Percentiles rank a stretch among this genome's conserved stretches.
phyloP scores from a whole-genome alignment of 192 early-diverging fungal species.

The Borealophlyctis nickersoniae region DNA sequence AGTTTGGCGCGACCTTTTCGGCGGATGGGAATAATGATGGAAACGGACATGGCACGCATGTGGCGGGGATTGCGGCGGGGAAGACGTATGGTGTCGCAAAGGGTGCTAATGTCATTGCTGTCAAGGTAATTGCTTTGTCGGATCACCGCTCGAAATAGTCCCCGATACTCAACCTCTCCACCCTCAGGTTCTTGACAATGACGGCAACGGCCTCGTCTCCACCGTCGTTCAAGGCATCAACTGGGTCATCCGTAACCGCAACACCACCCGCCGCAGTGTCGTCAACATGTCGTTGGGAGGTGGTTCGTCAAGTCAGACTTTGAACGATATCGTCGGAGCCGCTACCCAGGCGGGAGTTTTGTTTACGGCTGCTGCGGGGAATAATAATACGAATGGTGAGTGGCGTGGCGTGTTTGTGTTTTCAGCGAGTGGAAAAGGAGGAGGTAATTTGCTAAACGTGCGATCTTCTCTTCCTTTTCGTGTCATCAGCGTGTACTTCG shows the following conservation, averaged over 20 bases:
- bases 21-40: conserved; percentile 35
- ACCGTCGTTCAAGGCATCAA: conserved; percentile 42
- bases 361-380: conserved; percentile 60
- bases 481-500: conserved; percentile 15
- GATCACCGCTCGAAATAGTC: no score
- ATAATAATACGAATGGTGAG: conserved; percentile 41
- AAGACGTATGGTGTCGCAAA: conserved; percentile 57
- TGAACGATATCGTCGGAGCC: neutral
- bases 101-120: conserved; percentile 49
- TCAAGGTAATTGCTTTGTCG: no score
- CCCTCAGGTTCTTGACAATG: conserved; percentile 38
- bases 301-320: conserved; percentile 8
- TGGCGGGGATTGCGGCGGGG: conserved; percentile 43
- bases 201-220: conserved; percentile 43
- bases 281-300: conserved; percentile 67
- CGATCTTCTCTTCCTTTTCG: neutral
- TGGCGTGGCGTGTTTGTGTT: neutral
- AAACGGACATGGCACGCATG: conserved; percentile 55
- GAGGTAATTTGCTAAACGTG: neutral
- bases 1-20: conserved; percentile 40
- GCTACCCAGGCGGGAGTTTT: conserved; percentile 38
- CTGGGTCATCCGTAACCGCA: conserved; percentile 25
- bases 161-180: no score
- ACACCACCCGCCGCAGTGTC: conserved; percentile 23
- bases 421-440: neutral